Percentiles rank a stretch among this genome's conserved stretches.
Conservation (phyloP, 192 early-diverging fungal genomes). For the Nowakowskiella sp. region DNA sequence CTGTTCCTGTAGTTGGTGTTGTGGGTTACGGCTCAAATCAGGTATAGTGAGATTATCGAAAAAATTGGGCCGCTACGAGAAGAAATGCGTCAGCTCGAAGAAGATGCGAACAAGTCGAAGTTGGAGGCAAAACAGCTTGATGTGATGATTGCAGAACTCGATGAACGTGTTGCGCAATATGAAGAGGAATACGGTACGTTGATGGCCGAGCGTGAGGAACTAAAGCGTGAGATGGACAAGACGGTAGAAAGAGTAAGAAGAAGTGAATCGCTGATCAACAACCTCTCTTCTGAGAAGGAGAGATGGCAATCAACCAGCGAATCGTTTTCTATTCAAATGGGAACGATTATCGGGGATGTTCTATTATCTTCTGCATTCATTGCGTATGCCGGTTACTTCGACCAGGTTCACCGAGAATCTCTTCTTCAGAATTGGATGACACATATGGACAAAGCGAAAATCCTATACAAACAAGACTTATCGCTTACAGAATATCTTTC, state of each 20-base stretch:
- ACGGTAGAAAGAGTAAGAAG: conserved; percentile 92
- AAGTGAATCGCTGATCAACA: conserved; percentile 75
- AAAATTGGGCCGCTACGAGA: conserved; percentile 88
- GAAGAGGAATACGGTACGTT: conserved; percentile 97
- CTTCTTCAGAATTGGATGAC: conserved; percentile 71
- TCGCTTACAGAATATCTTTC: conserved; percentile 86
- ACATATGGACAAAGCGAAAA: conserved; percentile 58
- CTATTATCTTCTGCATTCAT: conserved; percentile 88
- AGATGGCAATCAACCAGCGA: conserved; percentile 88
- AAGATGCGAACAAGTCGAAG: conserved; percentile 63
- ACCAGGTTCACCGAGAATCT: conserved; percentile 85
- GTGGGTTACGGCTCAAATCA: conserved; percentile 97
- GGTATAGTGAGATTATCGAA: conserved; percentile 87
- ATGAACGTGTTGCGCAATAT: conserved; percentile 80
- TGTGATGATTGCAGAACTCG: conserved; percentile 73
- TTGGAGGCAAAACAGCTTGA: conserved; percentile 64
- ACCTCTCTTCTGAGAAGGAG: conserved; percentile 83
- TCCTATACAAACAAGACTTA: conserved; percentile 70
- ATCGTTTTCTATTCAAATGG: conserved; percentile 93
- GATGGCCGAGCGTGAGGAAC: conserved; percentile 81
- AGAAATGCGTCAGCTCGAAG: conserved; percentile 82
- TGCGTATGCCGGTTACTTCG: conserved; percentile 96
- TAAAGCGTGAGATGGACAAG: conserved; percentile 87
- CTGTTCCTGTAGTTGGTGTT: no score
- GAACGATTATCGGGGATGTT: conserved; percentile 95